These are phyloP conservation scores for Microbotryomycetes sp. DNA, from an alignment of 1,284 basidiomycete genomes.

Conservation along the genomic window DNA sequence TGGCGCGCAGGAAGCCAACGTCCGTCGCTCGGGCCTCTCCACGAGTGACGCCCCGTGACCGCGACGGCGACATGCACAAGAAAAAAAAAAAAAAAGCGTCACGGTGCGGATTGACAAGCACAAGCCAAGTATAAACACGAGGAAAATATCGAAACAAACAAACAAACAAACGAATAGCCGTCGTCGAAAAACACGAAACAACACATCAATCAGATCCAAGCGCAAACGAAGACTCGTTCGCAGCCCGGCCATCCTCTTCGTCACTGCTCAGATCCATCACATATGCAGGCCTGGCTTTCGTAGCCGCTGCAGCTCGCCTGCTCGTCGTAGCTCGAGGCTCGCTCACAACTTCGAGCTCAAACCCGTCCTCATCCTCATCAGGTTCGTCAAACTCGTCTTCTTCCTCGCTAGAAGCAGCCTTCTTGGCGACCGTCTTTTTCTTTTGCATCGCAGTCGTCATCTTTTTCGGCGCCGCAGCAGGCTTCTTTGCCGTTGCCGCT, in stretches of 20 bases:
- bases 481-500: neutral
- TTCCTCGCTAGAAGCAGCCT: conserved; percentile 32
- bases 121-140: no score
- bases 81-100: neutral
- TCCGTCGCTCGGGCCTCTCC: no score
- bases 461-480: neutral
- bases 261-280: conserved; percentile 41
- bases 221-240: neutral
- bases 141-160: neutral
- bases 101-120: neutral
- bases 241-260: conserved; percentile 32
- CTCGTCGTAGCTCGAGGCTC: neutral
- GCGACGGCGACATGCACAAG: neutral
- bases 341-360: neutral
- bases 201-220: neutral
- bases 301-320: neutral
- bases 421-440: neutral
- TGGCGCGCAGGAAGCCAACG: no score
- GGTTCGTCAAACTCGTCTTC: conserved; percentile 30
- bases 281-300: conserved; percentile 16
- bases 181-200: neutral
- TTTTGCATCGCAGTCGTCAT: neutral
- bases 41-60: neutral
- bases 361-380: neutral
- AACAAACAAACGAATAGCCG: neutral